Conservation (phyloP, 2,329 filamentous ascomycete genomes). For the Pezicula rhizophila region DNA sequence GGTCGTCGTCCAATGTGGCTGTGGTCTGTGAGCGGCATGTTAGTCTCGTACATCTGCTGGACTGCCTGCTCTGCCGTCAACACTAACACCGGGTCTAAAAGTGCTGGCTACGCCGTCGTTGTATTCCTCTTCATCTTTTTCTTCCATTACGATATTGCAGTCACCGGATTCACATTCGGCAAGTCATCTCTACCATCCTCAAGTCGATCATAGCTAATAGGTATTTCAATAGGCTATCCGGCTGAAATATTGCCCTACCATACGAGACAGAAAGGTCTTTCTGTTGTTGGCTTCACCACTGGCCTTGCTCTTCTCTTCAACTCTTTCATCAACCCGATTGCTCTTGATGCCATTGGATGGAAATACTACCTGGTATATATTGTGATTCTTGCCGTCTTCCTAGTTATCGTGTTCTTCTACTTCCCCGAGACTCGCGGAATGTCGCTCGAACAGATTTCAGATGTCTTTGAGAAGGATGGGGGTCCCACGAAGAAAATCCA, state of each 20-base stretch:
- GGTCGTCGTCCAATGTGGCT: conserved; percentile 17
- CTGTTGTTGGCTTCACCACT: conserved; percentile 33
- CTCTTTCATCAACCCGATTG: conserved; percentile 32
- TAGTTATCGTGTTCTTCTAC: not conserved
- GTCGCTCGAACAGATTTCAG: conserved; percentile 5
- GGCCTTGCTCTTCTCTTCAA: conserved; percentile 35
- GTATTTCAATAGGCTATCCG: conserved; percentile 3
- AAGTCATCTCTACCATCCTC: not conserved
- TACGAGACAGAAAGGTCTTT: conserved; percentile 23
- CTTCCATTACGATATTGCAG: conserved; percentile 32
- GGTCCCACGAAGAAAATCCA: not conserved
- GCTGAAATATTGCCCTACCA: conserved; percentile 9
- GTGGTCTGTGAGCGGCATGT: conserved; percentile 24
- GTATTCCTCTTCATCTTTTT: conserved; percentile 41
- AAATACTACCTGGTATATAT: conserved; percentile 5
- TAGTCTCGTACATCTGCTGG: conserved; percentile 25
- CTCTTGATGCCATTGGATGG: conserved; percentile 22
- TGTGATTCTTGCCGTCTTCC: not conserved
- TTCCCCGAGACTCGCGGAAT: conserved; percentile 1
- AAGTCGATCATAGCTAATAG: not conserved
- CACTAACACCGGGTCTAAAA: not conserved
- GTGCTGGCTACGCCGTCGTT: conserved; percentile 18
- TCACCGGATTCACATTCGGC: conserved; percentile 4
- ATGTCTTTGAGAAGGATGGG: not conserved
- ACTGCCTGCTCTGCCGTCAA: conserved; percentile 8